These are phyloP conservation scores for Fusarium lyarnte DNA, from an alignment of 2,329 filamentous ascomycete genomes.

Conservation along the genomic window DNA sequence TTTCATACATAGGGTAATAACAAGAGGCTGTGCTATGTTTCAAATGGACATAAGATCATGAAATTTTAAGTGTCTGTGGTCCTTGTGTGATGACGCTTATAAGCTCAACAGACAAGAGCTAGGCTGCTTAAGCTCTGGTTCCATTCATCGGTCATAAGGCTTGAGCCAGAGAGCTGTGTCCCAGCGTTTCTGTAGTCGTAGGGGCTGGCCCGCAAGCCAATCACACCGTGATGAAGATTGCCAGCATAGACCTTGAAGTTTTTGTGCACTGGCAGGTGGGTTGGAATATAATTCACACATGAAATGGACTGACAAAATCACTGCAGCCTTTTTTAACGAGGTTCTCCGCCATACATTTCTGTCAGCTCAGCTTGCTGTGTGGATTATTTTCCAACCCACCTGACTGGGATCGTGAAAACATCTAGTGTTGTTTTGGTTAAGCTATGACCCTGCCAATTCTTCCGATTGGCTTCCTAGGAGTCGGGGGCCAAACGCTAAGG, in stretches of 20 bases:
- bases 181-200: not conserved
- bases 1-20: not conserved
- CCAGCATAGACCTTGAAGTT: conserved; percentile 37
- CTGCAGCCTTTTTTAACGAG: no score
- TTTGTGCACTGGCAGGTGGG: not conserved
- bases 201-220: conserved; percentile 25
- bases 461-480: conserved; percentile 44
- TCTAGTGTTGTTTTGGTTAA: conserved; percentile 24
- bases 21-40: conserved; percentile 34
- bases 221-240: conserved; percentile 31
- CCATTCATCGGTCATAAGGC: not conserved
- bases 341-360: no score
- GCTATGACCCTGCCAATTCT: conserved; percentile 42
- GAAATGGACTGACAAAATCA: no score
- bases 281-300: no score
- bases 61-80: conserved; percentile 2
- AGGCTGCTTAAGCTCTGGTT: not conserved
- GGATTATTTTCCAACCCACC: no score
- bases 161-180: conserved; percentile 4
- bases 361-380: no score
- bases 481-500: conserved; percentile 40
- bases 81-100: not conserved
- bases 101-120: conserved; percentile 1
- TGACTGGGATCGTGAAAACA: conserved; percentile 15
- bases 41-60: not conserved